Conservation (phyloP, 148 eudicot species). For the Oxyria digyna region DNA sequence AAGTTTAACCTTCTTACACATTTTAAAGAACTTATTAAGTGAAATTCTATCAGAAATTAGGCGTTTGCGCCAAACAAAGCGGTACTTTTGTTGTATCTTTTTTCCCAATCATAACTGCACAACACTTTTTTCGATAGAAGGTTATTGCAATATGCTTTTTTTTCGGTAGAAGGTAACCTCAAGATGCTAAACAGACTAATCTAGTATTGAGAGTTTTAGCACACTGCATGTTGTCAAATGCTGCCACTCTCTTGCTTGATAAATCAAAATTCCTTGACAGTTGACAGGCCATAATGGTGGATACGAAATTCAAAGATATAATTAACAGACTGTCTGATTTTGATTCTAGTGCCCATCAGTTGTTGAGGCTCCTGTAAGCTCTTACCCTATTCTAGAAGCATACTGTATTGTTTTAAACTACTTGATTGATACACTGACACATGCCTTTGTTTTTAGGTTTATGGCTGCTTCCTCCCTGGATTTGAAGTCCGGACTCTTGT, state of each 20-base stretch:
- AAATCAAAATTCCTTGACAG: conserved; percentile 34
- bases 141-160: no score
- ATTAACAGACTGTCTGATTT: conserved; percentile 34
- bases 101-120: neutral
- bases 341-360: conserved; percentile 65
- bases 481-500: conserved; percentile 44
- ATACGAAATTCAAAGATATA: conserved; percentile 47
- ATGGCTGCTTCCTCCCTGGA: conserved; percentile 60
- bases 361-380: conserved; percentile 80
- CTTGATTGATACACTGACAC: neutral
- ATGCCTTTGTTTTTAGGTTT: conserved; percentile 34
- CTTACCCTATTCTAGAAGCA: neutral
- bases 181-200: neutral
- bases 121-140: no score
- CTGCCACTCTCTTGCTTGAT: neutral
- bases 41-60: no score
- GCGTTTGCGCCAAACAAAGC: no score
- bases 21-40: no score
- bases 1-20: neutral
- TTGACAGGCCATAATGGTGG: conserved; percentile 49
- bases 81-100: neutral
- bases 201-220: neutral
- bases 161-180: neutral
- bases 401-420: neutral
- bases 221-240: neutral